Conservation (phyloP, 2,329 filamentous ascomycete species). For the Aspergillus cejpii region DNA sequence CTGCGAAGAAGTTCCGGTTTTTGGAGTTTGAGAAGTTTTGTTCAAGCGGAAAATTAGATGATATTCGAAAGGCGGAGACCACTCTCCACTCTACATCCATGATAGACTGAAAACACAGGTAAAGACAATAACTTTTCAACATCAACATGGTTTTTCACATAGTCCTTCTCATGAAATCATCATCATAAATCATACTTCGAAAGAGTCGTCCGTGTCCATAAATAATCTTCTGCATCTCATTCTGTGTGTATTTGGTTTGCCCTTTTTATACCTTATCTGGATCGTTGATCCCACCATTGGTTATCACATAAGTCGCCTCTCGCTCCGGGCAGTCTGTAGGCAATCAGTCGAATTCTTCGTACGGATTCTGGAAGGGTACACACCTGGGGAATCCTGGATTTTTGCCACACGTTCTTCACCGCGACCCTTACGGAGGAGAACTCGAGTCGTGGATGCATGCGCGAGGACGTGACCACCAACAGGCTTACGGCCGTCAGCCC, state of each 20-base stretch:
- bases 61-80: slow-evolving; percentile 14
- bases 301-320: slow-evolving; percentile 65
- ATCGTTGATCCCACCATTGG: slow-evolving; percentile 61
- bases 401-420: slow-evolving; percentile 65
- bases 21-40: not conserved
- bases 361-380: slow-evolving; percentile 9
- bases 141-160: not conserved
- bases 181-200: not conserved
- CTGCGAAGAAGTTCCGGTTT: not conserved
- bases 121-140: no score
- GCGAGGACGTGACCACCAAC: slow-evolving; percentile 62
- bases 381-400: slow-evolving; percentile 61
- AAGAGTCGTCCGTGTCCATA: not conserved
- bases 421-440: slow-evolving; percentile 61
- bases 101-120: no score
- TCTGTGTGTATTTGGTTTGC: not conserved
- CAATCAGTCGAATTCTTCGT: slow-evolving; percentile 14
- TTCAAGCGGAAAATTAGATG: slow-evolving; percentile 15
- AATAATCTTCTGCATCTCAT: no score
- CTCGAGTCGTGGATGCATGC: slow-evolving; percentile 60
- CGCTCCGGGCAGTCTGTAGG: slow-evolving; percentile 57
- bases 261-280: slow-evolving; percentile 48
- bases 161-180: not conserved
- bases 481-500: slow-evolving; percentile 61
- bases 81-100: no score